Evolutionary conservation across 2,329 filamentous ascomycete species (phyloP), one percentile per base, ranked within the genome.

Genomic region (Alternaria ventricosa): DNA sequence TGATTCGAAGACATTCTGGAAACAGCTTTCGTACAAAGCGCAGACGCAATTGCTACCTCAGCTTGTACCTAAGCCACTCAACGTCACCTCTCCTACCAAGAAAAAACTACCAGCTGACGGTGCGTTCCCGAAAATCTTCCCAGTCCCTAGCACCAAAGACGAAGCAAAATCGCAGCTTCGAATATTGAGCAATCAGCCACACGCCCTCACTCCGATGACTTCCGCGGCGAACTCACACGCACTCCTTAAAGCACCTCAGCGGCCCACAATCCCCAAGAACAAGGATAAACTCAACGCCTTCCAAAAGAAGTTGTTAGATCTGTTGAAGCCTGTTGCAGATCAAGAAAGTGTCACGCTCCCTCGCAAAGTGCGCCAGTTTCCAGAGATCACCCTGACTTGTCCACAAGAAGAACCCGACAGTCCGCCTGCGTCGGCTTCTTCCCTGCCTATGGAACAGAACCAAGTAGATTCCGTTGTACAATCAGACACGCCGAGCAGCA

Each of bases 181-280:
- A 41, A 8, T 41, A 8, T 18, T 41, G 0, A 18, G 36, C 15
- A 41, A 18, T 41, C n/a, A 0, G 15, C 36, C 1, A 41, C 15
- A 3, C 18, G 0, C 36, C n/a, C 36, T 41, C n/a, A 15, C 36
- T 2, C 36, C 36, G 36, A 41, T 41, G 36, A 41, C n/a, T 18
- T 41, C 36, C 36, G 36, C 36, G 36, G n/a, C n/a, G 36, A 41
- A 41, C 5, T 41, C 36, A 41, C 15, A 41, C 4, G 36, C 36
- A n/a, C 36, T 41, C 3, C 36, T 41, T 6, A 41, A 41, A 41
- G 36, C 36, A 41, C 36, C 36, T 10, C 36, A 41, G 36, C 36
- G 3, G 36, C 0, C 0, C 0, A 0, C 36, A 6, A 41, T 3
- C 2, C 36, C n/a, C 36, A 41, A 1, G 36, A 41, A 41, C 36